These are phyloP conservation scores for Symbiodinium pilosum DNA, from an alignment of 73 alveolate genomes.

Conservation along the genomic window DNA sequence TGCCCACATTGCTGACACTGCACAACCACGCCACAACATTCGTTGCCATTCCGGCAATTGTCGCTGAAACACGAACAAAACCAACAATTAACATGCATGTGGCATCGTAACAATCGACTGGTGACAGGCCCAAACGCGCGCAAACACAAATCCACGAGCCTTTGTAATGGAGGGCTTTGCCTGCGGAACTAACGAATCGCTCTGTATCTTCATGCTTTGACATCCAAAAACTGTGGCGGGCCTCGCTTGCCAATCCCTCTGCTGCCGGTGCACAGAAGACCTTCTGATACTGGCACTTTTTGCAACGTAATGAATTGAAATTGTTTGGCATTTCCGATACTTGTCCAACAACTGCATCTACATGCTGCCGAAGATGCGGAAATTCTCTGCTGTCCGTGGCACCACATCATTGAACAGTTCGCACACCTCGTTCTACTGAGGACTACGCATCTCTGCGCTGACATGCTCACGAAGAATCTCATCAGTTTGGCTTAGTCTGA, in stretches of 20 bases:
- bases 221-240: too few species aligned
- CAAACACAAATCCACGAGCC: background rate
- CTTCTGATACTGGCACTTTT: background rate
- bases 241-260: constrained; percentile 86
- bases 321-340: too few species aligned
- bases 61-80: background rate
- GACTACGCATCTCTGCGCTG: background rate
- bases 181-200: background rate
- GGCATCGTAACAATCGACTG: too few species aligned
- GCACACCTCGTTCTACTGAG: background rate
- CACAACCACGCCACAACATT: background rate
- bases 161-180: background rate
- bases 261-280: constrained; percentile 46
- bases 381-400: constrained; percentile 71
- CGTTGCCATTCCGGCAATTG: background rate
- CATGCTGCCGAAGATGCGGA: background rate
- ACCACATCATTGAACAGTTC: constrained; percentile 87
- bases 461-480: background rate
- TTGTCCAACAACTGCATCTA: background rate
- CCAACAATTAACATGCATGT: background rate
- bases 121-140: too few species aligned
- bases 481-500: too few species aligned
- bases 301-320: too few species aligned
- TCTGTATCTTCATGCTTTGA: too few species aligned
- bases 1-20: background rate